Percentiles rank a stretch among this genome's conserved stretches.
Conservation (phyloP, 495 filamentous ascomycete species). For the Elasticomyces elasticus region DNA sequence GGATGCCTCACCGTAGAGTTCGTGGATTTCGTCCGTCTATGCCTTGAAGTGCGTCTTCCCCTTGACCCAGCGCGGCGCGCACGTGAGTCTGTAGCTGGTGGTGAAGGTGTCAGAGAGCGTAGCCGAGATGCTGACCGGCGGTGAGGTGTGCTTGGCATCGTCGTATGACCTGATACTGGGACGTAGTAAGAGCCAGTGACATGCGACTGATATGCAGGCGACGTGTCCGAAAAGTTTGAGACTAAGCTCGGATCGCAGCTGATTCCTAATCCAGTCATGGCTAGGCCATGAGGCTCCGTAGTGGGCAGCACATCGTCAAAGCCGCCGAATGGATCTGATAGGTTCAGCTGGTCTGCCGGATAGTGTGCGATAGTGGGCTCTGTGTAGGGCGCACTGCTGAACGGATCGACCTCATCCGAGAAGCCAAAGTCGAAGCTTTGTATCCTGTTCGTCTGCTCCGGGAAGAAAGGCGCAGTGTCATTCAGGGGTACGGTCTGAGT, state of each 20-base stretch:
- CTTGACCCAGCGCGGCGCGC: conserved; percentile 1
- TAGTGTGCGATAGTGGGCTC: not conserved
- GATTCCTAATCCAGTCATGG: conserved; percentile 18
- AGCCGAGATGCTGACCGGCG: conserved; percentile 9
- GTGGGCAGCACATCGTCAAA: conserved; percentile 7
- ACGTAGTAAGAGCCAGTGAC: not conserved
- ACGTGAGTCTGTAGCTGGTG: conserved; percentile 14
- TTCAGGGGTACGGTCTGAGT: conserved; percentile 6
- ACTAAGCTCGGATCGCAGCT: conserved; percentile 17
- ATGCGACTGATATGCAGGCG: not conserved
- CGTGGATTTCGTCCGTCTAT: conserved; percentile 13
- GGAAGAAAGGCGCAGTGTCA: conserved; percentile 19
- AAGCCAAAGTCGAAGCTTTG: conserved; percentile 22
- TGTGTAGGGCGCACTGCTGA: conserved; percentile 3
- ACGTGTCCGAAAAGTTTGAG: not conserved
- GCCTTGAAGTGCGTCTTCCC: not conserved
- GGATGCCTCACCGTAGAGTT: conserved; percentile 8
- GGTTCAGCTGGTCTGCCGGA: not conserved
- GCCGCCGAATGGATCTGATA: conserved; percentile 4
- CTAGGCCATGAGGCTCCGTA: conserved; percentile 3
- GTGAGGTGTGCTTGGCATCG: conserved; percentile 7
- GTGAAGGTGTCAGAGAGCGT: conserved; percentile 8
- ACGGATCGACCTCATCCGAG: not conserved
- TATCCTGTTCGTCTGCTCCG: conserved; percentile 5
- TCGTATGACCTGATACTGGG: not conserved